Evolutionary conservation across 2,329 filamentous ascomycete genomes (phyloP).

Genomic region (Exophiala dermatitidis): DNA sequence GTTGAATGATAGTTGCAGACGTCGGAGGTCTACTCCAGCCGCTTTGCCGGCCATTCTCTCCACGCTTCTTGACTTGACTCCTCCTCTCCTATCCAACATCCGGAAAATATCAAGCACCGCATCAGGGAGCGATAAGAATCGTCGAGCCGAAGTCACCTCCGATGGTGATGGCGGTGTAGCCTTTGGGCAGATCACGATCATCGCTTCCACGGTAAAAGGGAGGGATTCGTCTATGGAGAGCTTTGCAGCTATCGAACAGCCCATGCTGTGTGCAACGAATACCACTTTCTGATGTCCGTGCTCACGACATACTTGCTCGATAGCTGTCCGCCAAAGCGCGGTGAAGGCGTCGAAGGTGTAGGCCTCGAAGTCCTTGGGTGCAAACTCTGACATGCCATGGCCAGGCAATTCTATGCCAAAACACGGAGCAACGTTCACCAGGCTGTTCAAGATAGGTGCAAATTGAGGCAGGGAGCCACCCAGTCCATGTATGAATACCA

Average conservation of each 20-base stretch:
- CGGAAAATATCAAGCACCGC: slow-evolving; percentile 68
- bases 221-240: slow-evolving; percentile 56
- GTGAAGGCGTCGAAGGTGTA: slow-evolving; percentile 71
- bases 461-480: slow-evolving; percentile 92
- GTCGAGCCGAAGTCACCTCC: slow-evolving; percentile 46
- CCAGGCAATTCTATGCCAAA: slow-evolving; percentile 85
- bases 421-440: slow-evolving; percentile 76
- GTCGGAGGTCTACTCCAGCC: slow-evolving; percentile 37
- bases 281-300: slow-evolving; percentile 24
- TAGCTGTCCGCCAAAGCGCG: slow-evolving; percentile 66
- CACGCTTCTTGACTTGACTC: slow-evolving; percentile 70
- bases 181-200: slow-evolving; percentile 75
- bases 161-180: slow-evolving; percentile 55
- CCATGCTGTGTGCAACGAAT: slow-evolving; percentile 64
- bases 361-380: slow-evolving; percentile 63
- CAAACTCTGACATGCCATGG: slow-evolving; percentile 73
- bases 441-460: slow-evolving; percentile 67
- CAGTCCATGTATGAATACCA: slow-evolving; percentile 88
- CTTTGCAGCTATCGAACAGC: slow-evolving; percentile 67
- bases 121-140: slow-evolving; percentile 59
- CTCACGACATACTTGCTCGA: slow-evolving; percentile 43
- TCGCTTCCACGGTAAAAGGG: slow-evolving; percentile 61
- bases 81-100: slow-evolving; percentile 70
- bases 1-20: slow-evolving; percentile 51
- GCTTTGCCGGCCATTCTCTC: slow-evolving; percentile 55